phyloP scores from a whole-genome alignment of 1,139 yeast species.

The Debaryomycetaceae sp. region DNA sequence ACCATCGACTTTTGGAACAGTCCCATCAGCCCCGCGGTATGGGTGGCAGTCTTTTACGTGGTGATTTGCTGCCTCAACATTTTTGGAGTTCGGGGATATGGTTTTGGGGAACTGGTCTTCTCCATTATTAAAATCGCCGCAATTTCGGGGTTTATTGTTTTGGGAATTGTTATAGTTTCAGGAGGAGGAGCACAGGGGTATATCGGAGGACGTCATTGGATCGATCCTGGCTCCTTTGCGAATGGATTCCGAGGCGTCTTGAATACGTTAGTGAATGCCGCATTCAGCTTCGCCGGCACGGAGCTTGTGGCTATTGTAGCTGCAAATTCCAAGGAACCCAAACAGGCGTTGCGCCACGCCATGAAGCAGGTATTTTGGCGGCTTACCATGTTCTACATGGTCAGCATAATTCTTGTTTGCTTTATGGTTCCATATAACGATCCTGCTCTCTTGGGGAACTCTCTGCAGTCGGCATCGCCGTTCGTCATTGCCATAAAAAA shows the following conservation, averaged over 20 bases:
- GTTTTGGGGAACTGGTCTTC: constrained; percentile 10
- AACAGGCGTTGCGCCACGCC: constrained; percentile 12
- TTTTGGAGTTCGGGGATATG: constrained; percentile 12
- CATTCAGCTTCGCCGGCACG: constrained; percentile 15
- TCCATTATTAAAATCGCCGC: constrained; percentile 13
- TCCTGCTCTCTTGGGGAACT: constrained; percentile 7
- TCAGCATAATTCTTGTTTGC: constrained; percentile 11
- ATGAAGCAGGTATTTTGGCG: constrained; percentile 15
- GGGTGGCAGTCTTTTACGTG: constrained; percentile 14
- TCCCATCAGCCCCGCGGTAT: constrained; percentile 10
- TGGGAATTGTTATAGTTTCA: constrained; percentile 10
- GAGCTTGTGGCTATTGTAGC: constrained; percentile 16
- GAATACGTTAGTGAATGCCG: constrained; percentile 13
- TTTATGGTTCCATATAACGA: constrained; percentile 13
- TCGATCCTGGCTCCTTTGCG: constrained; percentile 12
- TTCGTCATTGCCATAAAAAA: constrained; percentile 43
- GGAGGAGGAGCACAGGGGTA: constrained; percentile 12
- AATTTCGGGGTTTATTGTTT: constrained; percentile 12
- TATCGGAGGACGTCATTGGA: constrained; percentile 13
- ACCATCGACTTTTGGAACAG: constrained; percentile 13
- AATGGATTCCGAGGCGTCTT: constrained; percentile 12
- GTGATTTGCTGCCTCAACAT: constrained; percentile 11
- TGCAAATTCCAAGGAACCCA: constrained; percentile 11
- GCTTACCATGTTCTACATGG: constrained; percentile 13
- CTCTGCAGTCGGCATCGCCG: constrained; percentile 34